Conservation (phyloP, 2,329 filamentous ascomycete genomes). For the Ophiobolus disseminans region DNA sequence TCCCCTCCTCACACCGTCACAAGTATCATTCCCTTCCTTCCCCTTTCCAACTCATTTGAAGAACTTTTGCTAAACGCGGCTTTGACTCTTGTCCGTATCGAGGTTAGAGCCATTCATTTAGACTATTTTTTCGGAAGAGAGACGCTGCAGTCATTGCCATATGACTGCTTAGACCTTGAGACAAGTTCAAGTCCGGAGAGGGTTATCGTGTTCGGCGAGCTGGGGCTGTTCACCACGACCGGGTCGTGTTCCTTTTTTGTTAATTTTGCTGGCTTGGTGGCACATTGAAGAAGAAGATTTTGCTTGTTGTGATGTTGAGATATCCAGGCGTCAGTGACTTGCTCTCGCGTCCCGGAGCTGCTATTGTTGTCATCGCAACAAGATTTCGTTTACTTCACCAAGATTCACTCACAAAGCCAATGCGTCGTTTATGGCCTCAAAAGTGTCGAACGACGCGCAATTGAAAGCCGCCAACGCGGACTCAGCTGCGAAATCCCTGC, state of each 20-base stretch:
- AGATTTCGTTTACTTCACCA: too few species aligned
- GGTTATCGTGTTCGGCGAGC: constrained; percentile 9
- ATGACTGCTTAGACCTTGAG: neutral
- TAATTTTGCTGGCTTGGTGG: constrained; percentile 7
- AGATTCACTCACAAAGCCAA: too few species aligned
- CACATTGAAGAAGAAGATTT: constrained; percentile 9
- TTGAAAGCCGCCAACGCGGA: neutral
- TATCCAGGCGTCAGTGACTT: too few species aligned
- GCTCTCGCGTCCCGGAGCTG: neutral
- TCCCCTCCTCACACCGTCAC: too few species aligned
- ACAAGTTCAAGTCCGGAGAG: constrained; percentile 5
- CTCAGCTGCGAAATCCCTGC: neutral
- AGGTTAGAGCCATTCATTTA: too few species aligned
- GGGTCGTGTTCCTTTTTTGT: constrained; percentile 9
- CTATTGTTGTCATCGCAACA: neutral
- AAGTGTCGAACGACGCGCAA: too few species aligned
- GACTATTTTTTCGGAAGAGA: neutral
- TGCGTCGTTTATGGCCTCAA: too few species aligned
- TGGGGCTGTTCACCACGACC: neutral
- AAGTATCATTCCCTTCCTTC: too few species aligned
- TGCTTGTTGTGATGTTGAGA: neutral
- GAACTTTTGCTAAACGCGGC: too few species aligned
- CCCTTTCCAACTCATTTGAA: too few species aligned
- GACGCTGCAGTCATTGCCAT: neutral
- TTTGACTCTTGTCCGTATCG: too few species aligned